These are phyloP conservation scores for Rhizophora apiculata DNA, from an alignment of 345 rosid species.

Conservation along the genomic window DNA sequence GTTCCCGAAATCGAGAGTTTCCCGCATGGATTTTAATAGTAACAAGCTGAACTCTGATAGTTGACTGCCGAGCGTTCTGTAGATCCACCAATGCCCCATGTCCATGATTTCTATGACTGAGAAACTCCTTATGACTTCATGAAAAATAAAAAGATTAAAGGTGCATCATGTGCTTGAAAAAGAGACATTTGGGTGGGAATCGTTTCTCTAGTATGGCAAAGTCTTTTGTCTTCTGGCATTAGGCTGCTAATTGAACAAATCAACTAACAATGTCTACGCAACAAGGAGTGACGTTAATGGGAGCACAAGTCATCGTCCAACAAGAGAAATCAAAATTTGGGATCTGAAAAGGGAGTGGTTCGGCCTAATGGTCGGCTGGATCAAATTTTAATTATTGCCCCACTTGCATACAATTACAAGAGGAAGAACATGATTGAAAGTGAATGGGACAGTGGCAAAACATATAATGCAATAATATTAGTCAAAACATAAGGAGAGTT, in stretches of 20 bases:
- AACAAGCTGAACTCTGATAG: too few species aligned
- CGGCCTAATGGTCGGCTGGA: conserved; percentile 22
- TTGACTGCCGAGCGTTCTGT: too few species aligned
- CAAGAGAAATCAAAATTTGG: conserved; percentile 11
- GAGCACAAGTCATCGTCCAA: conserved; percentile 18
- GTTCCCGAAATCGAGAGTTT: too few species aligned
- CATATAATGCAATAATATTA: too few species aligned
- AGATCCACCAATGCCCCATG: too few species aligned
- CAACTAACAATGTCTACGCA: conserved; percentile 4
- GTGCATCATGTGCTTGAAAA: too few species aligned
- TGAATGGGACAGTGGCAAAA: conserved; percentile 4
- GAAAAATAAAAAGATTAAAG: too few species aligned
- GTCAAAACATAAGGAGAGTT: too few species aligned
- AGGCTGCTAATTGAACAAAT: neutral
- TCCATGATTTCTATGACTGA: too few species aligned
- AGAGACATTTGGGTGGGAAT: too few species aligned
- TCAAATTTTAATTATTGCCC: conserved; percentile 35
- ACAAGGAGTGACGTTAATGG: conserved; percentile 11
- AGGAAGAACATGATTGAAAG: conserved; percentile 34
- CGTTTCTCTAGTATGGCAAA: conserved; percentile 4
- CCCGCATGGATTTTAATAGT: too few species aligned
- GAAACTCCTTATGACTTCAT: too few species aligned
- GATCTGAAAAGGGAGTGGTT: conserved; percentile 26
- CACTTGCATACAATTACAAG: conserved; percentile 50
- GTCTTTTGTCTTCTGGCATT: conserved; percentile 16